Base-by-base conservation (phyloP, 176 grass and related monocot genomes). In the Aegilops umbellulata region DNA sequence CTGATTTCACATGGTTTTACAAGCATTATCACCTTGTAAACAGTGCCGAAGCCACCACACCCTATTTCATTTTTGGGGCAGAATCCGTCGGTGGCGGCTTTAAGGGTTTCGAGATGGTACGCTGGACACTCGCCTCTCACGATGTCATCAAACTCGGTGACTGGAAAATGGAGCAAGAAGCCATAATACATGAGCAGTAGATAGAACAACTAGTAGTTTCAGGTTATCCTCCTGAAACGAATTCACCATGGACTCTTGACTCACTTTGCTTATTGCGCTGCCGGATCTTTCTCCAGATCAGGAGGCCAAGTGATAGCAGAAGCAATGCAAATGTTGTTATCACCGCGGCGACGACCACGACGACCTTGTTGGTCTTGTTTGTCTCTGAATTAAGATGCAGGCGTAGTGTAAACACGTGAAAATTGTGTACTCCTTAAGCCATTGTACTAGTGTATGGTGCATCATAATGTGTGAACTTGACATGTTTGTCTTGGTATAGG, bases 11-110 rank as follows among this genome's bases (percentile, higher is more conserved):
- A 58, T 58, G 53, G 1, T 1, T 58, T 19, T 58, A 9, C 53
- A 51, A 15, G 8, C 9, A 51, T 5, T n/a, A 65, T 29, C 67
- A 88, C 83, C 91, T 90, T 93, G 78, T 93, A 96, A 11, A 96
- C 89, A 26, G 46, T 10, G 3, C 91, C 94, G 8, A 90, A 93
- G 65, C 91, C 94, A 10, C 91, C 94, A 31, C 67, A 1, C 24
- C 94, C 94, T 58, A 96, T 60, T 34, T n/a, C 23, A 24, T 93
- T 91, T 12, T 76, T 12, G 10, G n/a, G 14, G 3, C 63, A 70
- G 68, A 93, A 96, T 3, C 69, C 61, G 0, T 86, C 70, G 1
- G 89, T 96, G 42, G 89, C 89, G 27, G 41, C 26, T 79, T 41
- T 85, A 19, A 96, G 77, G 13, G 19, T 61, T 22, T 34, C 60